These are phyloP conservation scores for Claviceps maximensis DNA, from an alignment of 2,329 filamentous ascomycete genomes.

Conservation along the genomic window DNA sequence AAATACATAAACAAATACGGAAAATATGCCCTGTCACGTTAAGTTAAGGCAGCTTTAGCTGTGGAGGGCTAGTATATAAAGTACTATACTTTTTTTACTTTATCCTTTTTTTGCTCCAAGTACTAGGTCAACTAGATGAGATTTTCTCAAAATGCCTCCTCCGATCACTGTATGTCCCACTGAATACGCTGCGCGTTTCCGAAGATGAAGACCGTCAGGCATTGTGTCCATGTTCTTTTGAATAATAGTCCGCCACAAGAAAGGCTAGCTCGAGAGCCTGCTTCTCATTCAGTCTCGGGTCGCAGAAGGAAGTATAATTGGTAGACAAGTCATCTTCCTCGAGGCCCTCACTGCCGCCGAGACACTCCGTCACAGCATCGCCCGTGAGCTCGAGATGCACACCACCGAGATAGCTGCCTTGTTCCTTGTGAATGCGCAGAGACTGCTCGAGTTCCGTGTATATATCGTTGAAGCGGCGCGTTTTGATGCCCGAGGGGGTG, in stretches of 20 bases:
- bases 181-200: not conserved
- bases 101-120: too few relatives aligned
- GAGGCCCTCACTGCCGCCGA: slow-evolving; percentile 77
- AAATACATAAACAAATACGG: too few relatives aligned
- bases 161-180: not conserved
- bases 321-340: slow-evolving; percentile 78
- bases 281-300: slow-evolving; percentile 92
- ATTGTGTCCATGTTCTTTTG: slow-evolving; percentile 20
- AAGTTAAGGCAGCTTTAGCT: too few relatives aligned
- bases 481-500: slow-evolving; percentile 74
- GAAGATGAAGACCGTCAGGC: not conserved
- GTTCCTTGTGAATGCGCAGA: slow-evolving; percentile 68
- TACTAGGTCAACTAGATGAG: too few relatives aligned
- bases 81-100: too few relatives aligned
- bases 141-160: too few relatives aligned
- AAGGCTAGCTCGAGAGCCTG: slow-evolving; percentile 93
- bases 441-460: slow-evolving; percentile 76
- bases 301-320: slow-evolving; percentile 93
- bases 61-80: too few relatives aligned
- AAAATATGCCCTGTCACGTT: too few relatives aligned
- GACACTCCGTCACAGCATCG: slow-evolving; percentile 90
- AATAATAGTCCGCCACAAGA: slow-evolving; percentile 71
- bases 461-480: slow-evolving; percentile 80
- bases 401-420: slow-evolving; percentile 78
- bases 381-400: slow-evolving; percentile 93